phyloP scores from a whole-genome alignment of 2,329 filamentous ascomycete genomes.

The Scleromitrula shiraiana region DNA sequence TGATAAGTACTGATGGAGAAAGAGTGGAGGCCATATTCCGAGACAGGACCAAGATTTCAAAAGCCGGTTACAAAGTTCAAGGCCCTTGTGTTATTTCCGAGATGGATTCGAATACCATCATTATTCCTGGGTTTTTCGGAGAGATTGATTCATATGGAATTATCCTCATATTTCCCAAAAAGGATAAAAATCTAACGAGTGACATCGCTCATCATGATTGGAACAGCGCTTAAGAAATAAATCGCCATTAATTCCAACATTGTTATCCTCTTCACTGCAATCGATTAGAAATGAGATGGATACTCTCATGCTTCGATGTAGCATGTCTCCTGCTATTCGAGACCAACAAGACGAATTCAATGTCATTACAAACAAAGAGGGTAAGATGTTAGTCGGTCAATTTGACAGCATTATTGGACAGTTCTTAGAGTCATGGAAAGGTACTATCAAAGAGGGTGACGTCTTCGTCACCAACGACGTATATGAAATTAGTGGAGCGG shows the following conservation, averaged over 20 bases:
- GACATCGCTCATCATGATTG: background rate
- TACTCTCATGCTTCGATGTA: constrained; percentile 1
- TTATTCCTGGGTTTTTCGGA: constrained; percentile 1
- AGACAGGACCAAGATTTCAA: constrained; percentile 1
- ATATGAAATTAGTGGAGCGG: background rate
- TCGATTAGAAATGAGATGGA: constrained; percentile 8
- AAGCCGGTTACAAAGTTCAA: constrained; percentile 3
- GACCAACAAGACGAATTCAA: constrained; percentile 6
- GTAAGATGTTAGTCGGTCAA: constrained; percentile 3
- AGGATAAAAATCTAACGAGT: background rate
- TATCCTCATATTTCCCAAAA: background rate
- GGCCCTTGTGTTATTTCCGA: constrained; percentile 1
- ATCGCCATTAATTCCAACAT: constrained; percentile 3
- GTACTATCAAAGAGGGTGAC: constrained; percentile 1
- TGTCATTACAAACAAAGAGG: constrained; percentile 5
- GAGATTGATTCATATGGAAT: constrained; percentile 2
- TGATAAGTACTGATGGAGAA: background rate
- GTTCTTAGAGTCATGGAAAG: constrained; percentile 1
- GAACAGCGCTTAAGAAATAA: background rate
- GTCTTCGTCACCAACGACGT: constrained; percentile 6
- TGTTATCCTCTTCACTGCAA: constrained; percentile 4
- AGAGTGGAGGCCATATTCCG: background rate
- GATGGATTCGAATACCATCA: constrained; percentile 5
- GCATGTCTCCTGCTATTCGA: constrained; percentile 2
- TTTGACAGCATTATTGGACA: constrained; percentile 4